Conservation (phyloP, 2,329 filamentous ascomycete genomes). For the Diaporthe amygdali region DNA sequence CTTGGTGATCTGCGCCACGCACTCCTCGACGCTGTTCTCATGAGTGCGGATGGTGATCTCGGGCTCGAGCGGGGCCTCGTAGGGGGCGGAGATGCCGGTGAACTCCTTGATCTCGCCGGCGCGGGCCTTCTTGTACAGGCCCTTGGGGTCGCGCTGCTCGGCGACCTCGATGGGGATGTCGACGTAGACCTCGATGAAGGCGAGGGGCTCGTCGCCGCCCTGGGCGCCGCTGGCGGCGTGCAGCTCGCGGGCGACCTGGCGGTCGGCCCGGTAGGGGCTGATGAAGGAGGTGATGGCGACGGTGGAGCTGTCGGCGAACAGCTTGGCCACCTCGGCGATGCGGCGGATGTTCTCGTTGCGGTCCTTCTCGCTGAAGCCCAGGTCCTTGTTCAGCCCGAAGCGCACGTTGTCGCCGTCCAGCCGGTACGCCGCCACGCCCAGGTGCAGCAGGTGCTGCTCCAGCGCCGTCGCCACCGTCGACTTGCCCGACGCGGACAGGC, state of each 20-base stretch:
- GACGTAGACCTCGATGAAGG: constrained; percentile 93
- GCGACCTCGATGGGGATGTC: constrained; percentile 91
- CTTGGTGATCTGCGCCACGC: constrained; percentile 80
- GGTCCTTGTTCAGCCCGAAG: constrained; percentile 96
- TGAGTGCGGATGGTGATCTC: constrained; percentile 89
- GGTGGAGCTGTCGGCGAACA: constrained; percentile 89
- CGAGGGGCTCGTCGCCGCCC: constrained; percentile 70
- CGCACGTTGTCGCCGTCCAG: constrained; percentile 98
- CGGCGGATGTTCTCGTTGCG: constrained; percentile 97
- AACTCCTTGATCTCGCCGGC: constrained; percentile 96
- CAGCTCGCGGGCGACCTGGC: constrained; percentile 79
- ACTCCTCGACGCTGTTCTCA: constrained; percentile 85
- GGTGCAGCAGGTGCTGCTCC: constrained; percentile 93
- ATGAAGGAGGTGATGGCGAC: constrained; percentile 97
- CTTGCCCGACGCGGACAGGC: constrained; percentile 94
- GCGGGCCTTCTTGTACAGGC: constrained; percentile 95
- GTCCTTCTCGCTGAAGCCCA: constrained; percentile 92
- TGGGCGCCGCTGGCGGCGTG: constrained; percentile 66
- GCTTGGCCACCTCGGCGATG: constrained; percentile 94
- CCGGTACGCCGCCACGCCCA: constrained; percentile 83
- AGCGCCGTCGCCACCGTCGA: constrained; percentile 96
- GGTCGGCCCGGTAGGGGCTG: constrained; percentile 89
- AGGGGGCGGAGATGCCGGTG: constrained; percentile 92
- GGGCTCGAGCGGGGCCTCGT: constrained; percentile 84
- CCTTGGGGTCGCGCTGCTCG: constrained; percentile 96